Conservation (phyloP, 1,284 basidiomycete species). For the Irpex rosettiformis region DNA sequence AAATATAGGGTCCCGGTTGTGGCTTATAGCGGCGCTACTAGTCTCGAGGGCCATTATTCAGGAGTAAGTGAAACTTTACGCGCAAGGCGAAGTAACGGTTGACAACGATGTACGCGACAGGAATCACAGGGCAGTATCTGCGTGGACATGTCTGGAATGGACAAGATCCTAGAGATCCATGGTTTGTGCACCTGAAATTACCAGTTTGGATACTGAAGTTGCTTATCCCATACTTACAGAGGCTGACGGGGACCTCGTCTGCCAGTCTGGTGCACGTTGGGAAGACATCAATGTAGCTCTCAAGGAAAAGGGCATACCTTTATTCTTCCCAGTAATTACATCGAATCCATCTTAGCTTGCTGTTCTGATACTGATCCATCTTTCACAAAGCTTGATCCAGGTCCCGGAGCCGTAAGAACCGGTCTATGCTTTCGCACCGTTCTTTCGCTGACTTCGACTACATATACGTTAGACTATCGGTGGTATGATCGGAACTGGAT, state of each 20-base stretch:
- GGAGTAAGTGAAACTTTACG: conserved; percentile 57
- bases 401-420: conserved; percentile 46
- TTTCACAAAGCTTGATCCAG: conserved; percentile 43
- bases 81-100: background rate
- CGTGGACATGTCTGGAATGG: conserved; percentile 83
- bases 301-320: conserved; percentile 60
- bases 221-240: conserved; percentile 29
- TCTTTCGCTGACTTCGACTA: background rate
- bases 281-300: conserved; percentile 83
- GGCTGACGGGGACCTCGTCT: conserved; percentile 68
- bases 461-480: conserved; percentile 42
- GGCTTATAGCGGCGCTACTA: conserved; percentile 61
- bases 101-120: background rate
- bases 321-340: conserved; percentile 64
- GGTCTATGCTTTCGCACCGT: too few species aligned
- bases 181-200: conserved; percentile 36
- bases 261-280: conserved; percentile 84
- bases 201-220: background rate
- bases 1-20: conserved; percentile 53
- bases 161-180: conserved; percentile 75
- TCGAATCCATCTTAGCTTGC: background rate
- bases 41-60: conserved; percentile 55
- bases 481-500: conserved; percentile 55
- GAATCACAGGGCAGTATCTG: conserved; percentile 70
- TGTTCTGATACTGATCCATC: background rate